Percentiles rank a stretch among this genome's conserved stretches.
phyloP scores from a whole-genome alignment of 352 stramenopile genomes.

The Pythium dissimile region DNA sequence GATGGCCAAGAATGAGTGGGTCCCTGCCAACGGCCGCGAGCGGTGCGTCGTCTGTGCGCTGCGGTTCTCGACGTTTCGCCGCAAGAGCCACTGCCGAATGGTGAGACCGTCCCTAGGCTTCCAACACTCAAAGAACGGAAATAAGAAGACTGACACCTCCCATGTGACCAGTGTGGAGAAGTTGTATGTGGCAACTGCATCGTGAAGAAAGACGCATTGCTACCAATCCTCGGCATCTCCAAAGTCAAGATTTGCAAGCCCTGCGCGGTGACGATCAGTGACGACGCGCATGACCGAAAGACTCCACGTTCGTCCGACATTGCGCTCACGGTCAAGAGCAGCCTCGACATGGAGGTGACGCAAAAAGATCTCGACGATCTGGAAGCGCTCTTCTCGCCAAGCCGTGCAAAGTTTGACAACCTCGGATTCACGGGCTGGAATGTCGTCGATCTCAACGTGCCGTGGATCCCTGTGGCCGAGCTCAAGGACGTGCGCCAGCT shows the following conservation, averaged over 20 bases:
- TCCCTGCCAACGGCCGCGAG: slow-evolving; percentile 6
- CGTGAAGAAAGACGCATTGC: slow-evolving; percentile 11
- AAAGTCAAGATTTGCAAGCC: slow-evolving; percentile 19
- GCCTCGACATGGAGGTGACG: slow-evolving; percentile 3
- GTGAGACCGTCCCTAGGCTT: slow-evolving; percentile 1
- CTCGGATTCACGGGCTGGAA: slow-evolving; percentile 4
- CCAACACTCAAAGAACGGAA: not conserved
- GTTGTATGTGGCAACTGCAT: slow-evolving; percentile 14
- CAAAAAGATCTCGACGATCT: slow-evolving; percentile 19
- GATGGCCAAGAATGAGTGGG: slow-evolving; percentile 17
- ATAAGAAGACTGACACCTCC: not conserved
- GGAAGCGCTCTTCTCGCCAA: slow-evolving; percentile 17
- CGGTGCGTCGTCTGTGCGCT: slow-evolving; percentile 4
- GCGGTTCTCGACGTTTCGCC: slow-evolving; percentile 11
- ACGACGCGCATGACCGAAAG: not conserved
- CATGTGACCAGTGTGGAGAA: slow-evolving; percentile 11
- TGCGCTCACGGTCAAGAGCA: slow-evolving; percentile 2
- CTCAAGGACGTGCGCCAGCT: slow-evolving; percentile 4
- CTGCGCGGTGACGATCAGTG: not conserved
- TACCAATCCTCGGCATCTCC: slow-evolving; percentile 9
- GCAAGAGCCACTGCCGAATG: slow-evolving; percentile 19
- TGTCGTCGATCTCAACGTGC: slow-evolving; percentile 1
- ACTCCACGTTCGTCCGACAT: not conserved
- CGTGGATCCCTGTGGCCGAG: slow-evolving; percentile 3
- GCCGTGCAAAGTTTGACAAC: not conserved